Conservation (phyloP, 2,329 filamentous ascomycete genomes). For the Xylaria sp. region DNA sequence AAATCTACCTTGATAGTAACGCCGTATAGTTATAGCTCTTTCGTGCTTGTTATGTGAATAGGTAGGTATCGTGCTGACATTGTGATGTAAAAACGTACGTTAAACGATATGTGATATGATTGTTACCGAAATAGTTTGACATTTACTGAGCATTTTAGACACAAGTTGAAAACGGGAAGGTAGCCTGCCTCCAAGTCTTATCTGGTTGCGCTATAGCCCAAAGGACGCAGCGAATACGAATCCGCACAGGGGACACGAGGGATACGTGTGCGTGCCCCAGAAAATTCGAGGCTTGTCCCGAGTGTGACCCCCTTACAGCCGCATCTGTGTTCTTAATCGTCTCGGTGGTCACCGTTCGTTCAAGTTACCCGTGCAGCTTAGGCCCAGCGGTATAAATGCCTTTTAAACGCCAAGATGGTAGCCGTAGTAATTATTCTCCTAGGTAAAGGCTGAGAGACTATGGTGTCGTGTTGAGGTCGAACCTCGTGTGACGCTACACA, state of each 20-base stretch:
- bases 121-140: no score
- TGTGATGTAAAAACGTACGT: no score
- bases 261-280: background rate
- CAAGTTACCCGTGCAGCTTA: conserved; percentile 29
- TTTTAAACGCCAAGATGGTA: conserved; percentile 61
- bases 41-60: no score
- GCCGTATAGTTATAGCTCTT: background rate
- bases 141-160: no score
- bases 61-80: background rate
- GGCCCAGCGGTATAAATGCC: conserved; percentile 22
- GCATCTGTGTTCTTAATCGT: background rate
- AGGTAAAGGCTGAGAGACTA: conserved; percentile 60
- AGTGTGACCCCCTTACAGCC: background rate
- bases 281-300: background rate
- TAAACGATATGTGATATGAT: no score
- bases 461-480: conserved; percentile 59
- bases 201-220: background rate
- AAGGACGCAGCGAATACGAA: no score
- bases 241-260: background rate
- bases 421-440: conserved; percentile 59
- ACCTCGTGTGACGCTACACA: conserved; percentile 63
- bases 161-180: no score
- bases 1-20: background rate
- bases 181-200: no score
- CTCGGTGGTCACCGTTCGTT: conserved; percentile 14